Evolutionary conservation across 306 rosid genomes (phyloP).

Genomic region (Trifolium fragiferum): DNA sequence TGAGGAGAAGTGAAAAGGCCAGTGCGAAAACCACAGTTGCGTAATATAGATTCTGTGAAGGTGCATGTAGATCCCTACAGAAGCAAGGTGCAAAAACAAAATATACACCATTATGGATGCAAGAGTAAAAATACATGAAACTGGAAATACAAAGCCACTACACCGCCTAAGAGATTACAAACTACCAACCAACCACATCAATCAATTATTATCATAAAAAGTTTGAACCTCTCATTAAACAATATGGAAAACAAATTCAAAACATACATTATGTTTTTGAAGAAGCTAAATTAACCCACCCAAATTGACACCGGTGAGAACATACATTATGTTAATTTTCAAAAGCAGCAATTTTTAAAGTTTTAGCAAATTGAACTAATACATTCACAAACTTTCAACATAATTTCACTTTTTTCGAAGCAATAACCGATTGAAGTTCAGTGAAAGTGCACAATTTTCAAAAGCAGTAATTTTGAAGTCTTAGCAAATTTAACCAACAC

Average conservation of each 20-base stretch:
- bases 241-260: constrained; percentile 5
- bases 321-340: neutral
- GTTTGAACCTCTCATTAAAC: constrained; percentile 18
- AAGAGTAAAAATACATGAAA: constrained; percentile 20
- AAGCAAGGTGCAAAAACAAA: constrained; percentile 40
- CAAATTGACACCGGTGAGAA: too few relatives aligned
- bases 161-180: constrained; percentile 28
- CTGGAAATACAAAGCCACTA: constrained; percentile 10
- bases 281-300: too few relatives aligned
- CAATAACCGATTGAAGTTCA: constrained; percentile 8
- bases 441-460: neutral
- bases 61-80: constrained; percentile 94
- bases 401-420: constrained; percentile 33
- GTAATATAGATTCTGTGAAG: constrained; percentile 85
- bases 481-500: neutral
- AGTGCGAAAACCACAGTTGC: constrained; percentile 85
- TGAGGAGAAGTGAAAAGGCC: constrained; percentile 99
- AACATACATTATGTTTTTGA: neutral
- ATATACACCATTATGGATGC: constrained; percentile 23
- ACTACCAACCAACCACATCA: constrained; percentile 17
- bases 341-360: neutral
- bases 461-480: neutral
- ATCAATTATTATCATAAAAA: constrained; percentile 1
- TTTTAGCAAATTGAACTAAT: neutral
- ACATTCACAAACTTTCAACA: neutral